Percentiles rank a stretch among this genome's conserved stretches.
Evolutionary conservation across 2,329 filamentous ascomycete species (phyloP).

Genomic region (Fusarium nodosum): DNA sequence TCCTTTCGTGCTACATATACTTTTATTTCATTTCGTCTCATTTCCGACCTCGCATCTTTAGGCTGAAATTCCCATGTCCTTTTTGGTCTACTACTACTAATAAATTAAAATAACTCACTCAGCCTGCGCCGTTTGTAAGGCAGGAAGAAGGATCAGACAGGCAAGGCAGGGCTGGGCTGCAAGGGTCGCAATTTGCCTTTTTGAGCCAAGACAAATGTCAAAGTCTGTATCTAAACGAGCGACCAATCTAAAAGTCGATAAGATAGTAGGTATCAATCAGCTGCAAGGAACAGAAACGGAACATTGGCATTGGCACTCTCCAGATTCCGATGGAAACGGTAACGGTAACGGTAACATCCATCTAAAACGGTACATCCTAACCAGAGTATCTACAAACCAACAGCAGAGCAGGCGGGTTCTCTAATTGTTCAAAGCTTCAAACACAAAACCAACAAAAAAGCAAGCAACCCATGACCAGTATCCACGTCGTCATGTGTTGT

Average conservation of each 20-base stretch:
- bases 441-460: constrained; percentile 13
- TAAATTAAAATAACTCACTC: constrained; percentile 21
- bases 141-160: neutral
- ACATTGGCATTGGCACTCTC: no score
- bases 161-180: constrained; percentile 7
- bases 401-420: neutral
- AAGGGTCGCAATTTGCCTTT: constrained; percentile 24
- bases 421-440: constrained; percentile 6
- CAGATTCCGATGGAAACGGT: constrained; percentile 16
- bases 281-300: constrained; percentile 31
- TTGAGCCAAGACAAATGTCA: constrained; percentile 23
- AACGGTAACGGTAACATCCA: constrained; percentile 22
- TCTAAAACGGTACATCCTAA: constrained; percentile 16
- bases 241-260: constrained; percentile 16
- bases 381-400: neutral
- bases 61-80: constrained; percentile 1
- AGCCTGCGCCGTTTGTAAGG: constrained; percentile 3
- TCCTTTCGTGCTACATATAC: neutral
- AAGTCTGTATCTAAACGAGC: neutral
- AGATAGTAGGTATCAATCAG: constrained; percentile 5
- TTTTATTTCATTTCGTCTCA: constrained; percentile 11
- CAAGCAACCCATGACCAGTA: constrained; percentile 1
- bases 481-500: neutral
- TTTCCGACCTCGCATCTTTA: constrained; percentile 18
- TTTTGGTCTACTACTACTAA: constrained; percentile 3